Conservation (phyloP, 202 grass and related monocot genomes). For the Zizania palustris region DNA sequence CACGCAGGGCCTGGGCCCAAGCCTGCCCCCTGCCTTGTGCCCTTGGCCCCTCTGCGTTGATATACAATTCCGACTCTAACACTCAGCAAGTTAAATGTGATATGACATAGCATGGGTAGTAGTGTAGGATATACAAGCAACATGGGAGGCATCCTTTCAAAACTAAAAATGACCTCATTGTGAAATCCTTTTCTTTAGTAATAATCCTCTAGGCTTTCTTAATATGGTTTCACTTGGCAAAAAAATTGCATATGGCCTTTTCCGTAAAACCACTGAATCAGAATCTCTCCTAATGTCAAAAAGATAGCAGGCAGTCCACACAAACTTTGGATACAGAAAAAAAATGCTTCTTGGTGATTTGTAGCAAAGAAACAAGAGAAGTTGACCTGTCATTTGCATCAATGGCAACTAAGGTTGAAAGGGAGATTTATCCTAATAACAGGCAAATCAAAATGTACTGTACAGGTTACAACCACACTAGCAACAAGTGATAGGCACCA, state of each 20-base stretch:
- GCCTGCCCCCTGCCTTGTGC: no score
- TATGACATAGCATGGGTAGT: background rate
- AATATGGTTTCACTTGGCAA: background rate
- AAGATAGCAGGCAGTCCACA: background rate
- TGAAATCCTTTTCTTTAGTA: background rate
- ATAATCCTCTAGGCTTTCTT: background rate
- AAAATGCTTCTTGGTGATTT: background rate
- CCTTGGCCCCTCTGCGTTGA: no score
- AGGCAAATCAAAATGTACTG: slow-evolving; percentile 6
- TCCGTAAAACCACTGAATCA: background rate
- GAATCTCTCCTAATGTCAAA: background rate
- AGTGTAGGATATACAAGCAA: slow-evolving; percentile 30
- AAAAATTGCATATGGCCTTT: background rate
- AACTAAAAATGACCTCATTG: background rate
- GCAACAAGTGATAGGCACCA: background rate
- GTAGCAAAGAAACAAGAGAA: slow-evolving; percentile 19
- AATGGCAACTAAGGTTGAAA: slow-evolving; percentile 30
- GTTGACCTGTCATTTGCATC: slow-evolving; percentile 25
- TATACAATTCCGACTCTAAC: no score
- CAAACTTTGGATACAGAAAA: slow-evolving; percentile 1
- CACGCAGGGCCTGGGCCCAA: no score
- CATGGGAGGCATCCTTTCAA: slow-evolving; percentile 14
- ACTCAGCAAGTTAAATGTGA: slow-evolving; percentile 38
- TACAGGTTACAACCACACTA: background rate
- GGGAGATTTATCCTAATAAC: background rate